Conservation (phyloP, 441 rosid species). For the Hura crepitans region DNA sequence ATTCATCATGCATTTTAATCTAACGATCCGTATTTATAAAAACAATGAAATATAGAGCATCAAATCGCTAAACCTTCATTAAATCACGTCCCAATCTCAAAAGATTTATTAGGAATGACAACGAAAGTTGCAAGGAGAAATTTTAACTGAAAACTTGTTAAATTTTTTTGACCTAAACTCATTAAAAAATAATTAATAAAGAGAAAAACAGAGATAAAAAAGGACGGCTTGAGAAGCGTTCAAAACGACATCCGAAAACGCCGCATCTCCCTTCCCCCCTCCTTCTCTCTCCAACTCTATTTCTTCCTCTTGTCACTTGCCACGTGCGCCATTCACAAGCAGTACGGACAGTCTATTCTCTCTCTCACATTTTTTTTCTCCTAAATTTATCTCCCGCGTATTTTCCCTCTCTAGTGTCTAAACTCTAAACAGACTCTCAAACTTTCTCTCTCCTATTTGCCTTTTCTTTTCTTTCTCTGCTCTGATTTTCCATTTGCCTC, state of each 20-base stretch:
- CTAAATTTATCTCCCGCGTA: background rate
- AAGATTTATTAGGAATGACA: too few species aligned
- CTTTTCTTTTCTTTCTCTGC: background rate
- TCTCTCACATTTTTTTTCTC: background rate
- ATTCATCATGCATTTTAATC: too few species aligned
- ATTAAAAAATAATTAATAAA: too few species aligned
- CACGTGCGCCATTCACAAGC: background rate
- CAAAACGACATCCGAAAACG: background rate
- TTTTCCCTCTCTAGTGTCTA: background rate
- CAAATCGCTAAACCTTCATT: too few species aligned
- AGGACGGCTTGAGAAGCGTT: background rate
- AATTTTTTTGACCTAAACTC: too few species aligned
- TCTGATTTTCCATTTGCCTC: background rate
- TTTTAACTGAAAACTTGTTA: too few species aligned
- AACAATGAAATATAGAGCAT: too few species aligned
- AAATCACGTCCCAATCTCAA: too few species aligned
- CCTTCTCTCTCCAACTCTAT: background rate
- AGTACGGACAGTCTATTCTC: background rate
- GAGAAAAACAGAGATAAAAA: too few species aligned
- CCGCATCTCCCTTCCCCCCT: background rate
- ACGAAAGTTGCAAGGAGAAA: too few species aligned
- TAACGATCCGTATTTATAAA: too few species aligned
- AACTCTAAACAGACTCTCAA: too few species aligned
- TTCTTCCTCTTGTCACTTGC: background rate
- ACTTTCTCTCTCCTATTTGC: background rate